phyloP scores from a whole-genome alignment of 345 rosid species.

The thale cress (Arabidopsis thaliana) region DNA sequence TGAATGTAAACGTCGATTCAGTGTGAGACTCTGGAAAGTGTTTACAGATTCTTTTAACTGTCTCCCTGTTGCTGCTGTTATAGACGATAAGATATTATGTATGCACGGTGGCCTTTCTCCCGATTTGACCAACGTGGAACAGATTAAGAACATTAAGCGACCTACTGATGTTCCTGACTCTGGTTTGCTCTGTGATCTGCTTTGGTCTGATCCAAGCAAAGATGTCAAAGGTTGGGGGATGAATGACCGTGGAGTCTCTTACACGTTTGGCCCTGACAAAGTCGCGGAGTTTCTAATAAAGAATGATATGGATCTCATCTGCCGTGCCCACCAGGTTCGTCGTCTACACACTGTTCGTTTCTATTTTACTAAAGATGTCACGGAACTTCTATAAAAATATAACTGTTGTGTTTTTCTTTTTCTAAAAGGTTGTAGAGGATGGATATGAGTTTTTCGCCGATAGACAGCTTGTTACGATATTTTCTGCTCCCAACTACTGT shows the following conservation, averaged over 20 bases:
- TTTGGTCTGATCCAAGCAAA: slow-evolving; percentile 94
- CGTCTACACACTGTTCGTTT: slow-evolving; percentile 8
- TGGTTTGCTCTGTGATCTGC: slow-evolving; percentile 91
- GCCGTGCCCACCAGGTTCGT: slow-evolving; percentile 93
- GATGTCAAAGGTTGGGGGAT: slow-evolving; percentile 90
- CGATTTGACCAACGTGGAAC: slow-evolving; percentile 70
- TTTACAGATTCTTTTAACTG: slow-evolving; percentile 94
- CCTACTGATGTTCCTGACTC: slow-evolving; percentile 90
- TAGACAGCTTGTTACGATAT: slow-evolving; percentile 88
- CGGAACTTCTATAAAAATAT: background rate
- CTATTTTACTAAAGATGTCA: background rate
- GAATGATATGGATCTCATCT: slow-evolving; percentile 93
- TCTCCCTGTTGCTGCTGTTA: slow-evolving; percentile 93
- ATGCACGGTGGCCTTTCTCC: slow-evolving; percentile 99
- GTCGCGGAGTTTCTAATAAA: slow-evolving; percentile 75
- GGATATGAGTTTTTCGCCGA: slow-evolving; percentile 94
- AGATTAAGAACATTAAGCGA: slow-evolving; percentile 71
- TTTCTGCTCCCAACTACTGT: slow-evolving; percentile 96
- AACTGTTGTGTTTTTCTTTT: background rate
- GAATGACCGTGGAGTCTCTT: slow-evolving; percentile 94
- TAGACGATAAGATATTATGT: slow-evolving; percentile 90
- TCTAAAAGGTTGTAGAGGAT: slow-evolving; percentile 82
- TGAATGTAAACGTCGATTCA: slow-evolving; percentile 88
- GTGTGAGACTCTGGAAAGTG: slow-evolving; percentile 80
- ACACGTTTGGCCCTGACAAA: slow-evolving; percentile 84